Base-by-base conservation (phyloP, 768 basidiomycete genomes). In the Rhodocollybia butyracea region DNA sequence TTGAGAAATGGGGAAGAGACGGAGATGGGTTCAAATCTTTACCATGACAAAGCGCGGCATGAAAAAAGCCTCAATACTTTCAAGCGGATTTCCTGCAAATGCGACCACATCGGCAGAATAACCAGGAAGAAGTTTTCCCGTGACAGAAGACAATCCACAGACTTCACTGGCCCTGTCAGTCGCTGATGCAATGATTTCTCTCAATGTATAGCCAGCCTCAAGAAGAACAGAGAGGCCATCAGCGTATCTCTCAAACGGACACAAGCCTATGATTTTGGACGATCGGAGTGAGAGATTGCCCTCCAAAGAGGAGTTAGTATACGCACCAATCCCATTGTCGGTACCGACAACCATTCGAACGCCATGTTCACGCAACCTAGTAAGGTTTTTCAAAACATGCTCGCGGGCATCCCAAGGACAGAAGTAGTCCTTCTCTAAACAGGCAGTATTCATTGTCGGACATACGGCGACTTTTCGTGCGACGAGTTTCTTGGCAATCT, bases 361-460 rank as follows among this genome's bases (percentile, higher is more conserved):
- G 34, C 54, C 54, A 8, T 41, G 40, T 46, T 55, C 43, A 8
- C 54, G 54, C 30, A 55, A 26, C 5, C 17, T 39, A 8, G 32
- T 45, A 4, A 55, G 54, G 45, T 55, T 55, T 21, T 41, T 29
- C 26, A 55, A 27, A 22, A 55, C 43, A 27, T 46, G n/a, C 26
- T 45, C 54, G 5, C 54, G 54, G n/a, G 40, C 43, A 29, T 55
- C 54, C 54, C 54, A 55, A 46, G 54, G 54, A 45, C 42, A 47
- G 45, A 46, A 55, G 26, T 55, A 55, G 22, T 47, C 54, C 34
- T 55, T 41, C 31, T 43, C 41, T 19, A 55, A 19, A 17, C 54
- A 55, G 34, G 54, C 54, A 17, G 54, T 55, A 47, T 55, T 55
- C 54, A 55, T 55, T 32, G 54, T 55, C 29, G 54, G 54, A 34